Evolutionary conservation across 129 eudicot species (phyloP).

Genomic region (Chrysanthemum lavandulifolium): DNA sequence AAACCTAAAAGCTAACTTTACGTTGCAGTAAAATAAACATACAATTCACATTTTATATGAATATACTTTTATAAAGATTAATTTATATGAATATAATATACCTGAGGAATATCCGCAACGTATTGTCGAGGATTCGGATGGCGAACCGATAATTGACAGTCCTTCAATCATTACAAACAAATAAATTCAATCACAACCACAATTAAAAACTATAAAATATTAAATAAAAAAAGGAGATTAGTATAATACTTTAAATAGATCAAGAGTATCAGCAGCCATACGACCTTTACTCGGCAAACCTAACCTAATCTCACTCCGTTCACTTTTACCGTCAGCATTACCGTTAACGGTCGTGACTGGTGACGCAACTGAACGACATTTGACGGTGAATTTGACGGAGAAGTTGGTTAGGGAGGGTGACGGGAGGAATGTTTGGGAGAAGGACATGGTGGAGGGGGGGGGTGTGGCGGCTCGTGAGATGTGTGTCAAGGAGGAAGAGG

Average conservation of each 20-base stretch:
- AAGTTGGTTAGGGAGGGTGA: conserved; percentile 19
- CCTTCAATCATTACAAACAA: conserved; percentile 34
- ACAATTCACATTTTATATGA: too few species aligned
- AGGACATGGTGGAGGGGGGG: conserved; percentile 29
- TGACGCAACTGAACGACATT: conserved; percentile 52
- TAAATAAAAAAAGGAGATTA: not conserved
- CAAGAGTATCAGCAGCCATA: conserved; percentile 79
- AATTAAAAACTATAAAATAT: not conserved
- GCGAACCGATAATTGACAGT: conserved; percentile 85
- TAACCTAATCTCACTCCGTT: conserved; percentile 65
- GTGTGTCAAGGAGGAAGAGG: too few species aligned
- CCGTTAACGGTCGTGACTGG: conserved; percentile 53
- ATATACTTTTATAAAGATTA: too few species aligned
- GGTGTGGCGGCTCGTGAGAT: too few species aligned
- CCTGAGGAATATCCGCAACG: conserved; percentile 94
- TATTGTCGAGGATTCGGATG: conserved; percentile 94
- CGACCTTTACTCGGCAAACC: conserved; percentile 98
- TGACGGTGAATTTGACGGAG: conserved; percentile 42
- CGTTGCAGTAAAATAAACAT: too few species aligned
- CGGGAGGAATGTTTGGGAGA: conserved; percentile 45
- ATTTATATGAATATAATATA: conserved; percentile 1
- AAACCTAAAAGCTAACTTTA: too few species aligned
- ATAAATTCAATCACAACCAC: not conserved
- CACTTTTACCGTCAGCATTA: conserved; percentile 31
- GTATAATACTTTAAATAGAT: conserved; percentile 56